These are phyloP conservation scores for Reutealis trisperma DNA, from an alignment of 345 rosid species.

Conservation along the genomic window DNA sequence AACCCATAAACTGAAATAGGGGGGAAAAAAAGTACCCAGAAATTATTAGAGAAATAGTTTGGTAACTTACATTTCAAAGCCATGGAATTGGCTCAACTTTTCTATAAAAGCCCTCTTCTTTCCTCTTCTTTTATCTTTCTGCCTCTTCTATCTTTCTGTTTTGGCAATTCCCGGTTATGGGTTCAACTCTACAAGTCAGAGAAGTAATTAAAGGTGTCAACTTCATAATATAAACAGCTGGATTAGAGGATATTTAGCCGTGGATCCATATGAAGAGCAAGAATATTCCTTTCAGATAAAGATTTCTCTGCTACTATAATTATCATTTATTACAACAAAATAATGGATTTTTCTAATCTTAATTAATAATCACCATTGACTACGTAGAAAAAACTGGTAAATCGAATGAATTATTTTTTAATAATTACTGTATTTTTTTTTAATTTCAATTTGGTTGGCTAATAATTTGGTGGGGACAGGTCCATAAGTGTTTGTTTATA, in stretches of 20 bases:
- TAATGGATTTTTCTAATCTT: too few species aligned
- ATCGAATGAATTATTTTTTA: too few species aligned
- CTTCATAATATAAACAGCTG: not conserved
- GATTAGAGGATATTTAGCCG: not conserved
- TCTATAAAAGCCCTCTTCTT: not conserved
- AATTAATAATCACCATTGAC: too few species aligned
- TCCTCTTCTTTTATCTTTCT: not conserved
- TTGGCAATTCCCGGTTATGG: too few species aligned
- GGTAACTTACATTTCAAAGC: constrained; percentile 7
- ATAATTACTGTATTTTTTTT: too few species aligned
- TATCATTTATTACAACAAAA: too few species aligned
- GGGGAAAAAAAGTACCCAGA: not conserved
- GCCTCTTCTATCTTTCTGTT: not conserved
- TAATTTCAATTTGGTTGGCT: not conserved
- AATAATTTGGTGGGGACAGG: not conserved
- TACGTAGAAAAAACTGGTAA: too few species aligned
- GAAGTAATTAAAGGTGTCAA: not conserved
- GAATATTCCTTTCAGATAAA: constrained; percentile 19
- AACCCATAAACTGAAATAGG: not conserved
- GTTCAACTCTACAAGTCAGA: too few species aligned
- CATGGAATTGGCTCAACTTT: not conserved
- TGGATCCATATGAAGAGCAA: not conserved
- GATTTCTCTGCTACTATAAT: too few species aligned
- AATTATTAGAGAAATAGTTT: not conserved
- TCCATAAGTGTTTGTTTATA: not conserved